phyloP scores from a whole-genome alignment of 2,329 filamentous ascomycete genomes.

The Apiospora pterosperma region DNA sequence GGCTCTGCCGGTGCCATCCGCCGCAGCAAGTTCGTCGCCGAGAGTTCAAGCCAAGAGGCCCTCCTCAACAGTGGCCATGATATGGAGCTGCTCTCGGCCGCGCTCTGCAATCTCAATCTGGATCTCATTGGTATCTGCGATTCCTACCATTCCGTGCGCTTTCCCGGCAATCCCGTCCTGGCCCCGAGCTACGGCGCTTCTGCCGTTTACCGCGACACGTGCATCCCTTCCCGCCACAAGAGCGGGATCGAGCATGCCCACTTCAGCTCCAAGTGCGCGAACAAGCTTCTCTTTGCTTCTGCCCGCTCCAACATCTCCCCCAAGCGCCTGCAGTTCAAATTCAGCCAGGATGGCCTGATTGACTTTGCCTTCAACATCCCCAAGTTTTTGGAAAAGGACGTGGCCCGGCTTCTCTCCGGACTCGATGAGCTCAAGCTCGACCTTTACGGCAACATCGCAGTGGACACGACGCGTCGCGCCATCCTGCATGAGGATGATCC shows the following conservation, averaged over 20 bases:
- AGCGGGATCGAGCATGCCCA: not conserved
- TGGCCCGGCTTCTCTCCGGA: not conserved
- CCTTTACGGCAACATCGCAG: not conserved
- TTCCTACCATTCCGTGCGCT: not conserved
- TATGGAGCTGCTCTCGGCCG: not conserved
- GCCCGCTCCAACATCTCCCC: not conserved
- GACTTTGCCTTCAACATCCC: slow-evolving; percentile 2
- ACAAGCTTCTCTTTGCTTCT: not conserved
- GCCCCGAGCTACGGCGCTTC: not conserved
- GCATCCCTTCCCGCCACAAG: slow-evolving; percentile 4
- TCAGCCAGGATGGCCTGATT: slow-evolving; percentile 1
- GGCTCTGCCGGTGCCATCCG: not conserved
- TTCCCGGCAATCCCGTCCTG: not conserved
- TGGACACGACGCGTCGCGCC: not conserved
- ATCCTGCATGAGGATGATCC: not conserved
- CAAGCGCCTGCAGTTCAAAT: not conserved
- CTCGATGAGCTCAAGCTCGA: not conserved
- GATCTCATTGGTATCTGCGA: not conserved
- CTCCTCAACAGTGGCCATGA: slow-evolving; percentile 1
- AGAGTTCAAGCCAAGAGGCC: not conserved
- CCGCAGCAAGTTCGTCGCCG: not conserved
- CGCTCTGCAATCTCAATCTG: not conserved
- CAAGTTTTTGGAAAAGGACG: not conserved
- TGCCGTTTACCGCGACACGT: not conserved
- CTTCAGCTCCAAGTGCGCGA: not conserved